Percentiles rank a stretch among this genome's conserved stretches.
These are phyloP conservation scores for Fusarium keratoplasticum DNA, from an alignment of 2,329 filamentous ascomycete genomes.

Conservation along the genomic window DNA sequence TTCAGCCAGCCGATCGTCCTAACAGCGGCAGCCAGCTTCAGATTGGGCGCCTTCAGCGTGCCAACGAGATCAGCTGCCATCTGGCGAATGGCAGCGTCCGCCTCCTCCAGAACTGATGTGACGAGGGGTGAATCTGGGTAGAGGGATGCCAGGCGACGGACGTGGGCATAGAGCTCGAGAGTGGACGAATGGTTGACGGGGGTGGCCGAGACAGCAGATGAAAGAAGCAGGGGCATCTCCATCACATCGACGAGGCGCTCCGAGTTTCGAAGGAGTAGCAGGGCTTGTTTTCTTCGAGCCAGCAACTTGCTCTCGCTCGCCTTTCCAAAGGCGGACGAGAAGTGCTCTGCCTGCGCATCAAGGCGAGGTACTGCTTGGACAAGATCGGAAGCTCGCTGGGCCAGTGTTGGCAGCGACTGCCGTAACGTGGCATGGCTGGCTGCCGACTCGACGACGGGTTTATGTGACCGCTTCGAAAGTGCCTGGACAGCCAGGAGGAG, in stretches of 20 bases:
- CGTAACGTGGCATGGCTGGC: slow-evolving; percentile 80
- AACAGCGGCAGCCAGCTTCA: slow-evolving; percentile 91
- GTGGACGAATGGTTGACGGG: slow-evolving; percentile 87
- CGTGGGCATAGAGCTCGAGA: slow-evolving; percentile 92
- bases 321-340: slow-evolving; percentile 86
- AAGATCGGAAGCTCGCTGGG: slow-evolving; percentile 73
- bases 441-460: slow-evolving; percentile 83
- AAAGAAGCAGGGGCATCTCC: slow-evolving; percentile 86
- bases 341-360: slow-evolving; percentile 81
- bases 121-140: slow-evolving; percentile 85
- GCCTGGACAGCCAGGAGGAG: slow-evolving; percentile 85
- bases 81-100: slow-evolving; percentile 87
- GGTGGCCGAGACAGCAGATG: slow-evolving; percentile 76
- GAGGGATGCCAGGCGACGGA: slow-evolving; percentile 83
- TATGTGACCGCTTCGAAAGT: slow-evolving; percentile 90
- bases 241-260: slow-evolving; percentile 92
- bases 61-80: slow-evolving; percentile 88
- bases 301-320: slow-evolving; percentile 76
- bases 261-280: slow-evolving; percentile 86
- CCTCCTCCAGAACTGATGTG: slow-evolving; percentile 77
- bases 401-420: slow-evolving; percentile 77
- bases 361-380: slow-evolving; percentile 80
- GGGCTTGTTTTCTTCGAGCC: slow-evolving; percentile 79
- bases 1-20: slow-evolving; percentile 92
- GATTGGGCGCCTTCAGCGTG: slow-evolving; percentile 78